Evolutionary conservation across 345 rosid species (phyloP), one percentile per base, ranked within the genome.

Genomic region (Bruguiera gymnorhiza): DNA sequence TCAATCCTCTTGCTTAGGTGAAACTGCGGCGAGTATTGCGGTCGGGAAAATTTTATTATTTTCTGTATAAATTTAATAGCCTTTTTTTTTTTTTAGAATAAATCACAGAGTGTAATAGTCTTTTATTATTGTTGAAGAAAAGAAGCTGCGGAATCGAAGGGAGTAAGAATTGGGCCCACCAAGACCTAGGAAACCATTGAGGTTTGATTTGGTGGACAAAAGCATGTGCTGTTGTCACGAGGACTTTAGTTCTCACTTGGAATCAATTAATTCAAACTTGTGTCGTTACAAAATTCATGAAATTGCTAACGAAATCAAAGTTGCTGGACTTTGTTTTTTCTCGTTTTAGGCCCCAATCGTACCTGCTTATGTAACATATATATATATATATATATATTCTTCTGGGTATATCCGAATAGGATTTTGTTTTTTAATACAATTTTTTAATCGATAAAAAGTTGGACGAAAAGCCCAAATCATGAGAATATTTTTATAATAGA

Each of bases 1-100:
- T 43, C 16, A 2, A 11, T 43, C 16, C 0, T 18, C 16, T 39
- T 2, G 16, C 48, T 10, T 39, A 43, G 50, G 18, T 68, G 69
- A 73, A 76, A 73, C 63, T 52, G 8, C 75, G 85, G 74, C 87
- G 86, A 68, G 6, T 60, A 73, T 80, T 73, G 81, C 86, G 91
- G 84, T 26, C 0, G 16, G 0, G 10, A 63, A 66, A 27, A 0
- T 21, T 30, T 65, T 3, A 13, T 43, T 11, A 37, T 43, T 43
- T 43, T 43, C 18, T 0, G 19, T 43, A 3, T 13, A 43, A 1
- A 50, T 27, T 18, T 27, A 26, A 1, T 39, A 43, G 8, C 19
- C 6, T 6, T 34, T 34, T 34, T 6, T 34, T 34, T 7, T 7
- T 34, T 27, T 27, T 27, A 23, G 0, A 23, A 2, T 27, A 0